Conservation (phyloP, 2,329 filamentous ascomycete genomes). For the Colletotrichum trifolii region DNA sequence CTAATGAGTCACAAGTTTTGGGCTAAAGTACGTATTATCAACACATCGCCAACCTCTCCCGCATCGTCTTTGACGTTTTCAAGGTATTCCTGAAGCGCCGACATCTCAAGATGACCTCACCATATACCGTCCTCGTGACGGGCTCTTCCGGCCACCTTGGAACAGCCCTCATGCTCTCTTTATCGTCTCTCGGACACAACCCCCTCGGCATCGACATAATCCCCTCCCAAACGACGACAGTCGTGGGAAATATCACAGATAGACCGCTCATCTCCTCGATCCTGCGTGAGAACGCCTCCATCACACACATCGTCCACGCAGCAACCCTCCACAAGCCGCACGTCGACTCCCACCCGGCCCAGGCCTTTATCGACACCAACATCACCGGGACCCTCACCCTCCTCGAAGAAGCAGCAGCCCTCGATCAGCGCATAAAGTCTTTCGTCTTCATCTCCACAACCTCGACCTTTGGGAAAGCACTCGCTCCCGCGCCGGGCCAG, state of each 20-base stretch:
- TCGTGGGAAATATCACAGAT: slow-evolving; percentile 52
- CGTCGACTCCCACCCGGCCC: slow-evolving; percentile 55
- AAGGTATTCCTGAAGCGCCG: neutral
- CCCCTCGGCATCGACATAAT: slow-evolving; percentile 58
- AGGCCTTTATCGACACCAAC: slow-evolving; percentile 57
- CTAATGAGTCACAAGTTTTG: slow-evolving; percentile 1
- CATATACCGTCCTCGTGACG: slow-evolving; percentile 53
- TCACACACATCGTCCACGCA: slow-evolving; percentile 55
- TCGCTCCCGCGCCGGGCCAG: slow-evolving; percentile 47
- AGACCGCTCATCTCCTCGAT: slow-evolving; percentile 46
- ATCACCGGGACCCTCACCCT: slow-evolving; percentile 55
- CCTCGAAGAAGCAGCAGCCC: slow-evolving; percentile 51
- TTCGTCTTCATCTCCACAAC: slow-evolving; percentile 60
- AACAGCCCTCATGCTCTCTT: slow-evolving; percentile 55
- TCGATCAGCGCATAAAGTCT: slow-evolving; percentile 44
- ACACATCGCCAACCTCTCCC: neutral
- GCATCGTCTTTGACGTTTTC: too few species aligned
- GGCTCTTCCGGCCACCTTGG: slow-evolving; percentile 60
- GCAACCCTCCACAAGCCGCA: slow-evolving; percentile 62
- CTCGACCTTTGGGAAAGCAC: slow-evolving; percentile 55
- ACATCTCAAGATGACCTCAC: neutral
- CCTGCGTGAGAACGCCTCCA: slow-evolving; percentile 44
- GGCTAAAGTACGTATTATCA: neutral
- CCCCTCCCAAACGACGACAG: slow-evolving; percentile 48
- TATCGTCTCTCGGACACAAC: slow-evolving; percentile 51